phyloP scores from a whole-genome alignment of 2,329 filamentous ascomycete species.

The Aspergillus aculeatinus region DNA sequence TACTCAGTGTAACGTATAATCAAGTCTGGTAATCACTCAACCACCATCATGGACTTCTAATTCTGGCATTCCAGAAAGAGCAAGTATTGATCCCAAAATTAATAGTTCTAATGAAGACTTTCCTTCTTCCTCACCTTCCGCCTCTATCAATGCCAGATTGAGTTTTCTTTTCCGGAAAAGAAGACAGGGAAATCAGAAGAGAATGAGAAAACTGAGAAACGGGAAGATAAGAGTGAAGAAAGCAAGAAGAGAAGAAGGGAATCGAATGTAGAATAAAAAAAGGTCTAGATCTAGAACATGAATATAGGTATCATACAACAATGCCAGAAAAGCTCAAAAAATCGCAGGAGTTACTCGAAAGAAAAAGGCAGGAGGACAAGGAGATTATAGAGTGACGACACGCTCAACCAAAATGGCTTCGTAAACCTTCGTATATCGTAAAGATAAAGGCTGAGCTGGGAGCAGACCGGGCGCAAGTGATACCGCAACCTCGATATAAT shows the following conservation, averaged over 20 bases:
- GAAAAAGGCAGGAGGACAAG: background rate
- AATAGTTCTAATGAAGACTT: too few relatives aligned
- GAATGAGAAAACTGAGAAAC: background rate
- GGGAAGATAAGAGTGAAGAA: constrained; percentile 2
- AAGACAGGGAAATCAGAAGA: background rate
- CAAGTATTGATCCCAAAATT: too few relatives aligned
- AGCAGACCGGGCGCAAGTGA: constrained; percentile 82
- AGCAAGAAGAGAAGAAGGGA: background rate
- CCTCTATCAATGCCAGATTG: constrained; percentile 1
- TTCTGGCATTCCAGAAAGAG: too few relatives aligned
- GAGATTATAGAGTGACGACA: constrained; percentile 5
- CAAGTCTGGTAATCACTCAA: too few relatives aligned
- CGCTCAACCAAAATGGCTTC: constrained; percentile 58
- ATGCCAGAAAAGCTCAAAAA: background rate
- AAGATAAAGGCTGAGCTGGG: constrained; percentile 99
- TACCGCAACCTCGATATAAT: constrained; percentile 90
- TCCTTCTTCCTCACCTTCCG: background rate
- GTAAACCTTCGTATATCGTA: constrained; percentile 86
- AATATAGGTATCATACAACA: constrained; percentile 20
- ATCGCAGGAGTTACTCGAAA: background rate
- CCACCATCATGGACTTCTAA: too few relatives aligned
- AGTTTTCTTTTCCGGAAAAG: background rate
- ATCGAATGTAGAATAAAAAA: background rate
- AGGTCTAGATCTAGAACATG: constrained; percentile 15
- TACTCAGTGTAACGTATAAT: too few relatives aligned